Base-by-base conservation (phyloP, 495 filamentous ascomycete species). In the Aspergillus bertholletiae region DNA sequence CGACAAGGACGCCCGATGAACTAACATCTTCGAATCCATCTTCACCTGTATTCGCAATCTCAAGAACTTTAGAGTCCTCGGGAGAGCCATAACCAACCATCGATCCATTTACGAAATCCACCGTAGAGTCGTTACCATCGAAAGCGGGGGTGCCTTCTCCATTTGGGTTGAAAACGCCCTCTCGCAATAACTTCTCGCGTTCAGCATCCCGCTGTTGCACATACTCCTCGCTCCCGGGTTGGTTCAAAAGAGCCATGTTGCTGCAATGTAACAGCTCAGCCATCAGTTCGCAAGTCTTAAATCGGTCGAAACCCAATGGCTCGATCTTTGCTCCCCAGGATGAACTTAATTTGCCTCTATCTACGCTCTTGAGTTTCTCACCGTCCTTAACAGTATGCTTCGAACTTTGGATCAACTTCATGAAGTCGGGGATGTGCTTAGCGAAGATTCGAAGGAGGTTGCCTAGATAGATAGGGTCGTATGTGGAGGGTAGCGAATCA, bases 201-300 rank as follows among this genome's bases (percentile, higher is more conserved):
- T 96, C 92, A 11, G 78, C 74, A 67, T 99, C 90, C 49, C 95
- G 80, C 39, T 85, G 78, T 59, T 79, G 85, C 28, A 97, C 88
- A 58, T 95, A 88, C 45, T 88, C 83, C 61, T 99, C 94, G 27
- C 90, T 92, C 21, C 95, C 95, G 15, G 85, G 76, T 68, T 97
- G 92, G 62, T 99, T 99, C 50, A 99, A 75, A 45, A 99, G 77
- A 7, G 87, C 91, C 94, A 99, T 99, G 63, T 99, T 99, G 73
- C 95, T 97, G 73, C 94, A 99, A 65, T 99, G 94, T 30, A 99
- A 73, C 41, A 99, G 76, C 63, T 99, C 94, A 2, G 94, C 94
- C 95, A 99, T 97, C 59, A 99, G 76, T 70, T 99, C 94, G 66
- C 95, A 99, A 0, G 94, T 96, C 77, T 99, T 99, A 78, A 99